Evolutionary conservation across 345 rosid genomes (phyloP).

Genomic region (Euphorbia pulcherrima): DNA sequence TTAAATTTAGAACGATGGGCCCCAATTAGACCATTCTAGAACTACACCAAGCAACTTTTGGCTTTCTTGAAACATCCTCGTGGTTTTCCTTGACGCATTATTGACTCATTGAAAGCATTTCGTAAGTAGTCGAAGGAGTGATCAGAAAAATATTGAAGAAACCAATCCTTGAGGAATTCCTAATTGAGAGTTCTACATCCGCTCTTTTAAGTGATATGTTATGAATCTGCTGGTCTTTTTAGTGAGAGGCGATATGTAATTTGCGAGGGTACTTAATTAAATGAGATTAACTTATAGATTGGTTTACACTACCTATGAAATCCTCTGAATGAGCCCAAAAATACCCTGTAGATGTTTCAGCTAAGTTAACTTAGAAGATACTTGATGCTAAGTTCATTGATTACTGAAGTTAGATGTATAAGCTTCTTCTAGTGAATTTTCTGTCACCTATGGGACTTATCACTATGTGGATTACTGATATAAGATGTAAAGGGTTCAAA

Average conservation of each 20-base stretch:
- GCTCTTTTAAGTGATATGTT: background rate
- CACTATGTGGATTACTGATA: background rate
- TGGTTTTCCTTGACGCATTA: no score
- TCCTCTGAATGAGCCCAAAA: background rate
- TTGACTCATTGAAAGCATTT: no score
- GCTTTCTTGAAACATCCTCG: no score
- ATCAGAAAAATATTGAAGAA: no score
- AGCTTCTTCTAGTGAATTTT: background rate
- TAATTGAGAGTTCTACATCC: no score
- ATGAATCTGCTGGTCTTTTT: background rate
- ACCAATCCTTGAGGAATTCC: no score
- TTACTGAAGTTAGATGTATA: background rate
- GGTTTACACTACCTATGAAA: background rate
- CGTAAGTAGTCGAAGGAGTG: no score
- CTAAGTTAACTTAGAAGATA: background rate
- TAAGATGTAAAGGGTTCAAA: background rate
- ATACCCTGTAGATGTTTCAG: background rate
- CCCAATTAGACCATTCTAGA: no score
- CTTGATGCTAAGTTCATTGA: background rate
- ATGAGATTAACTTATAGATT: background rate
- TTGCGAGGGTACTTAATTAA: background rate
- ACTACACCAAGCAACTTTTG: no score
- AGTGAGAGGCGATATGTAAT: background rate
- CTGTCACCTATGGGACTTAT: background rate
- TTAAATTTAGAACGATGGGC: no score